Conservation (phyloP, 148 eudicot genomes). For the Diospyros lotus region DNA sequence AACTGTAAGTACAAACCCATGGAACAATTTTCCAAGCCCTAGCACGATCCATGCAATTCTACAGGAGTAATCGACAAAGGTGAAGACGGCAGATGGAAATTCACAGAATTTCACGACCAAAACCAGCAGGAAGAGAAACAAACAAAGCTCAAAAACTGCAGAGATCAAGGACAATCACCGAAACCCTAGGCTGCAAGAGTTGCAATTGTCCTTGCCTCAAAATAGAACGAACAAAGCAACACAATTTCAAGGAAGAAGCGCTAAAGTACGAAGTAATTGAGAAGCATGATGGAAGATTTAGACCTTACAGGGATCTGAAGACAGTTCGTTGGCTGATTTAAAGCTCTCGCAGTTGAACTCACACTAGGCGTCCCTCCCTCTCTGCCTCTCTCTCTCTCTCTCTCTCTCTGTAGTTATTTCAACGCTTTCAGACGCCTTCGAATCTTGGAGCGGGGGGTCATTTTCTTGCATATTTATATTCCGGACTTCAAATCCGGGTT, state of each 20-base stretch:
- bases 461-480: slow-evolving; percentile 4
- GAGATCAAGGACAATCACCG: not conserved
- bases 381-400: not conserved
- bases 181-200: slow-evolving; percentile 10
- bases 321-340: slow-evolving; percentile 1
- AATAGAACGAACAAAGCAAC: not conserved
- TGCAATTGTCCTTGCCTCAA: slow-evolving; percentile 10
- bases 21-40: slow-evolving; percentile 6
- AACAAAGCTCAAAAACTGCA: not conserved
- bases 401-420: not conserved
- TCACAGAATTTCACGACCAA: not conserved
- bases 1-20: not conserved
- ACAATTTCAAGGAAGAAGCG: not conserved
- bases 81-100: not conserved
- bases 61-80: not conserved
- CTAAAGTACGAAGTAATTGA: not conserved
- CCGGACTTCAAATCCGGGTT: slow-evolving; percentile 55
- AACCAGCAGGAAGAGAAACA: not conserved
- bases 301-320: slow-evolving; percentile 31
- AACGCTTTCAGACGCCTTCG: slow-evolving; percentile 3
- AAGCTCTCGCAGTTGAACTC: slow-evolving; percentile 9
- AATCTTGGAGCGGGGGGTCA: not conserved
- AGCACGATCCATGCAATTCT: not conserved
- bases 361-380: slow-evolving; percentile 5
- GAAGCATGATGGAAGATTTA: not conserved